A percentile compares a stretch with the other conserved stretches of the same genome.
Conservation (phyloP, 2,329 filamentous ascomycete species). For the Aspergillus eucalypticola region DNA sequence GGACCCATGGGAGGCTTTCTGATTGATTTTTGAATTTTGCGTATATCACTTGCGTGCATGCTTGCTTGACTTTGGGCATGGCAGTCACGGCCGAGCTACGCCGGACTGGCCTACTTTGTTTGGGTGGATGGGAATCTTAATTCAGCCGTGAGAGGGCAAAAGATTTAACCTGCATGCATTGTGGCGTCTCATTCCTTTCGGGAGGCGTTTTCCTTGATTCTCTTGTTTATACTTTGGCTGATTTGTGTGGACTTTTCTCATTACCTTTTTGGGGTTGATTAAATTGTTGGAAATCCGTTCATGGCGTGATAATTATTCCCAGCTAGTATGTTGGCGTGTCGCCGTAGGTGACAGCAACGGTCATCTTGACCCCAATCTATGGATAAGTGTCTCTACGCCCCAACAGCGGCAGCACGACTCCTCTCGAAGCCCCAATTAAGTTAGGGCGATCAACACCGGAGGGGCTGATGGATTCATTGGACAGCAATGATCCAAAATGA, state of each 20-base stretch:
- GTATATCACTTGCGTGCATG: not conserved
- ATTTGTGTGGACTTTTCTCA: not conserved
- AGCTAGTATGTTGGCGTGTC: constrained; percentile 3
- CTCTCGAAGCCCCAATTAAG: constrained; percentile 3
- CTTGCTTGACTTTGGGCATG: not conserved
- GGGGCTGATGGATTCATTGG: not conserved
- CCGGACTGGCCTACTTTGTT: not conserved
- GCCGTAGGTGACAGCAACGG: not conserved
- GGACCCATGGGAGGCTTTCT: constrained; percentile 1
- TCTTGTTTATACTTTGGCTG: not conserved
- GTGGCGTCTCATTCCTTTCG: constrained; percentile 8
- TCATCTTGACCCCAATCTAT: not conserved
- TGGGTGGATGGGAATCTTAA: not conserved
- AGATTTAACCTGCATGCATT: constrained; percentile 8
- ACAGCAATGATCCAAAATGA: not conserved
- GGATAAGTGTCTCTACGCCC: not conserved
- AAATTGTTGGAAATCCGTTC: constrained; percentile 1
- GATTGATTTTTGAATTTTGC: not conserved
- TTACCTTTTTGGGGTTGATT: constrained; percentile 7
- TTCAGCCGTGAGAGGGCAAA: constrained; percentile 1
- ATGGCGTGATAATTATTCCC: not conserved
- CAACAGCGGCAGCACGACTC: constrained; percentile 3
- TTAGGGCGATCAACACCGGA: not conserved
- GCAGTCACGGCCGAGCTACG: not conserved
- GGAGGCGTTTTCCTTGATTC: not conserved